These are phyloP conservation scores for Irpex sp. DNA, from an alignment of 1,284 basidiomycete genomes.

Conservation along the genomic window DNA sequence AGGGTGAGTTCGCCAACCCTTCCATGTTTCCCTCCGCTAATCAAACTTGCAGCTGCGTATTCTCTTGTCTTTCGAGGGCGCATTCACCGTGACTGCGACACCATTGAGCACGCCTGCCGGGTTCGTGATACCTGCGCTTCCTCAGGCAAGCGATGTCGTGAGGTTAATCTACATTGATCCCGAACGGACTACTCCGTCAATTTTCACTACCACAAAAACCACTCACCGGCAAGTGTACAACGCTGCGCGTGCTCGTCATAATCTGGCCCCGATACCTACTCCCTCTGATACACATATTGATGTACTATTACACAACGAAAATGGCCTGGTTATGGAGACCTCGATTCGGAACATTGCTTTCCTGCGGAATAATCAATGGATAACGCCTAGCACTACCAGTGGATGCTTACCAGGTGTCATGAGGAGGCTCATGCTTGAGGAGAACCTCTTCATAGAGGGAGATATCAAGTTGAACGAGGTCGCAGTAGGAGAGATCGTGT, in stretches of 20 bases:
- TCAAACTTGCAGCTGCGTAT: constrained; percentile 51
- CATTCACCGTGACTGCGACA: constrained; percentile 39
- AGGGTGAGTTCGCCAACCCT: background rate
- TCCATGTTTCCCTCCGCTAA: background rate
- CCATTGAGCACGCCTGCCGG: constrained; percentile 31
- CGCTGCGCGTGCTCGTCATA: constrained; percentile 52
- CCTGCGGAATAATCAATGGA: constrained; percentile 46
- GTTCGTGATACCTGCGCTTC: constrained; percentile 21
- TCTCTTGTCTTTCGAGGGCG: constrained; percentile 42
- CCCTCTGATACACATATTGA: constrained; percentile 32
- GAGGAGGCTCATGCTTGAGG: constrained; percentile 60
- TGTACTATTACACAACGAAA: constrained; percentile 59
- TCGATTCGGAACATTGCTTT: constrained; percentile 69
- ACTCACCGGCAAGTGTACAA: constrained; percentile 58
- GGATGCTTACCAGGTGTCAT: constrained; percentile 72
- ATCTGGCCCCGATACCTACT: constrained; percentile 35
- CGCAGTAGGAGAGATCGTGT: constrained; percentile 54
- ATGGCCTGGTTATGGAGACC: constrained; percentile 53
- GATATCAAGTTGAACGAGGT: constrained; percentile 41
- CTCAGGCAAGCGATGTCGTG: constrained; percentile 4
- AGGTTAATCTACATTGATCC: constrained; percentile 48
- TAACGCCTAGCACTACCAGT: constrained; percentile 54
- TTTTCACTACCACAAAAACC: constrained; percentile 68
- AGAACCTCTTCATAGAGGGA: constrained; percentile 43
- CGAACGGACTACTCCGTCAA: constrained; percentile 45